Conservation (phyloP, 225 moss, liverwort and hornwort species). For the Sphagnum contortum region DNA sequence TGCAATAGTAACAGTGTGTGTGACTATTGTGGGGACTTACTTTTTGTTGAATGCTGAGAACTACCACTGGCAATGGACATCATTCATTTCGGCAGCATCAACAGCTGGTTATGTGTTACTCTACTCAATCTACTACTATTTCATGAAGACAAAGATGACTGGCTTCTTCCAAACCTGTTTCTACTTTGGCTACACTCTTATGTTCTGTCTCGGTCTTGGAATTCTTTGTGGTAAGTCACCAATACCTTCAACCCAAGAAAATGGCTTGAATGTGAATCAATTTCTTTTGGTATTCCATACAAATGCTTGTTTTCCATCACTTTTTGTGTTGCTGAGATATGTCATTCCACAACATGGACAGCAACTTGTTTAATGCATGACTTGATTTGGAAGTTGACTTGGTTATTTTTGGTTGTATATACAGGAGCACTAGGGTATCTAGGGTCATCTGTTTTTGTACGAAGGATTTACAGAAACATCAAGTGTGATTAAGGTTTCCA, state of each 20-base stretch:
- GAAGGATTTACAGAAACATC: slow-evolving; percentile 94
- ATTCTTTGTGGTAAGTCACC: slow-evolving; percentile 76
- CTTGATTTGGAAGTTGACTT: no score
- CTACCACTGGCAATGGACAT: slow-evolving; percentile 99
- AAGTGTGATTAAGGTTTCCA: slow-evolving; percentile 72
- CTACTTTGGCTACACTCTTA: slow-evolving; percentile 97
- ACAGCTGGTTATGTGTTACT: slow-evolving; percentile 90
- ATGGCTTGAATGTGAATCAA: neutral
- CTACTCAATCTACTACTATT: slow-evolving; percentile 95
- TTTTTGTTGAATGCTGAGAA: slow-evolving; percentile 96
- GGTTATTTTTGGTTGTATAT: neutral
- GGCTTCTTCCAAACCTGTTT: slow-evolving; percentile 99
- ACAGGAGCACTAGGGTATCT: slow-evolving; percentile 98
- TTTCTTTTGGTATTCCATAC: neutral
- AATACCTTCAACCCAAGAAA: neutral
- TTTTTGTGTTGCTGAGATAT: no score
- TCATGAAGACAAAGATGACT: slow-evolving; percentile 98
- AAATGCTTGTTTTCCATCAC: no score
- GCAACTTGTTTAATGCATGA: no score
- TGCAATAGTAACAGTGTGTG: slow-evolving; percentile 91
- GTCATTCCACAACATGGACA: no score
- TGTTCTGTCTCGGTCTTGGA: slow-evolving; percentile 94
- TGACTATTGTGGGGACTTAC: slow-evolving; percentile 94
- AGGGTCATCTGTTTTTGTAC: slow-evolving; percentile 85
- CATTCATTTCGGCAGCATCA: slow-evolving; percentile 87